Base-by-base conservation (phyloP, 345 rosid species). In the Eutrema heterophyllum region DNA sequence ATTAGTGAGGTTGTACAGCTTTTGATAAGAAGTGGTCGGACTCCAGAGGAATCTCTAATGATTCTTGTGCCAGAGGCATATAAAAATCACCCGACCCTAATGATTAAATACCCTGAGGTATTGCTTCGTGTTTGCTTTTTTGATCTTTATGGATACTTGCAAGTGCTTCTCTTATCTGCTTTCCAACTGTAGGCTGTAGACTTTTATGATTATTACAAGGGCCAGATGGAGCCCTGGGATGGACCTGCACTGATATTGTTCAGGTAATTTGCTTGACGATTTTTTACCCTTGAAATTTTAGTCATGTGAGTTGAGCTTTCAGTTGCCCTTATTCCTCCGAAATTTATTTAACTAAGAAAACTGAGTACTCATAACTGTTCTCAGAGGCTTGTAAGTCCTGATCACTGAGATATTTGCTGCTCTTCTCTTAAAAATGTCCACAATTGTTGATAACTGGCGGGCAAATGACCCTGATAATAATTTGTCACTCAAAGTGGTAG, bases 201-300 rank as follows among this genome's bases (percentile, higher is more conserved):
- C 69, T 95, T 95, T 80, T 95, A 89, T 79, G 97, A 95, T 75
- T 95, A 91, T 71, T 95, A 95, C 92, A 95, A 95, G 80, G 97
- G 99, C 67, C 99, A 95, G 84, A 95, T 95, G 99, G 99, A 92
- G 87, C 83, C 99, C 74, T 95, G 99, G 99, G 99, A 95, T 88
- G 99, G 99, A 76, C 99, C 99, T 73, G 99, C 99, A 56, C 83
- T 95, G 76, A 82, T 95, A 30, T 78, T 92, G 73, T 95, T 95
- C 88, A 95, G 99, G 99, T 92, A 76, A 77, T 39, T 57, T 76
- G 55, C 64, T 14, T 53, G 71, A 35, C 24, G 57, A 59, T 59
- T 65, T 49, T 45, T 59, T 13, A 44, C 48, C 4, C 56, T 46
- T 48, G 5, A 5, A 24, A 48, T 16, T 52, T 49, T 35, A 52